Evolutionary conservation across 1,284 basidiomycete species (phyloP).

Genomic region (Spongispora temasekensis): DNA sequence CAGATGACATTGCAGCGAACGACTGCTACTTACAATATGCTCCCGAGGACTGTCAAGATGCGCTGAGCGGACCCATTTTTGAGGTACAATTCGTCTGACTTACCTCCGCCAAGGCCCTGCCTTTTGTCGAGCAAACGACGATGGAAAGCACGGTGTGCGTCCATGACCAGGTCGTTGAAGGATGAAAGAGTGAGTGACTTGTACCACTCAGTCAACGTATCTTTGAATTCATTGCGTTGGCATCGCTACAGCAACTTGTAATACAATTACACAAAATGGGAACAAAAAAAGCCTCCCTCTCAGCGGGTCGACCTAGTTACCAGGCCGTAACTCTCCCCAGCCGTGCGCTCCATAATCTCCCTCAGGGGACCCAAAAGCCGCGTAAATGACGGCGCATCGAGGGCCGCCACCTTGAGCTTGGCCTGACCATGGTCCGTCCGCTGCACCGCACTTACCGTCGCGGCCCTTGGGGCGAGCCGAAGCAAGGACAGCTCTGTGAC

Average conservation of each 20-base stretch:
- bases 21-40: slow-evolving; percentile 21
- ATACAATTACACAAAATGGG: too few species aligned
- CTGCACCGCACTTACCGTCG: slow-evolving; percentile 84
- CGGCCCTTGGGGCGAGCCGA: slow-evolving; percentile 85
- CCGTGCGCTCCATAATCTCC: slow-evolving; percentile 87
- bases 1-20: not conserved
- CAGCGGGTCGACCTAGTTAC: slow-evolving; percentile 28
- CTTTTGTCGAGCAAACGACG: slow-evolving; percentile 26
- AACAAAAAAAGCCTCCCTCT: slow-evolving; percentile 5
- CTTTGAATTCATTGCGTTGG: slow-evolving; percentile 23
- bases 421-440: slow-evolving; percentile 51
- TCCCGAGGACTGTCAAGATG: slow-evolving; percentile 17
- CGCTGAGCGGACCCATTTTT: slow-evolving; percentile 1
- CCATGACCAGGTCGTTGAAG: slow-evolving; percentile 26
- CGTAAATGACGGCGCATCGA: slow-evolving; percentile 94
- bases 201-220: too few species aligned
- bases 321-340: slow-evolving; percentile 53
- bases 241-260: slow-evolving; percentile 37
- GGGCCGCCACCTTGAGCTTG: slow-evolving; percentile 88
- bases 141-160: slow-evolving; percentile 17
- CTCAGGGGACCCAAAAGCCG: slow-evolving; percentile 89
- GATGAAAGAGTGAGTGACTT: slow-evolving; percentile 25
- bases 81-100: slow-evolving; percentile 10
- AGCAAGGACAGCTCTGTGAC: slow-evolving; percentile 83
- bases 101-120: slow-evolving; percentile 35